phyloP scores from a whole-genome alignment of 176 grass and related monocot genomes.

The Oryza brachyantha region DNA sequence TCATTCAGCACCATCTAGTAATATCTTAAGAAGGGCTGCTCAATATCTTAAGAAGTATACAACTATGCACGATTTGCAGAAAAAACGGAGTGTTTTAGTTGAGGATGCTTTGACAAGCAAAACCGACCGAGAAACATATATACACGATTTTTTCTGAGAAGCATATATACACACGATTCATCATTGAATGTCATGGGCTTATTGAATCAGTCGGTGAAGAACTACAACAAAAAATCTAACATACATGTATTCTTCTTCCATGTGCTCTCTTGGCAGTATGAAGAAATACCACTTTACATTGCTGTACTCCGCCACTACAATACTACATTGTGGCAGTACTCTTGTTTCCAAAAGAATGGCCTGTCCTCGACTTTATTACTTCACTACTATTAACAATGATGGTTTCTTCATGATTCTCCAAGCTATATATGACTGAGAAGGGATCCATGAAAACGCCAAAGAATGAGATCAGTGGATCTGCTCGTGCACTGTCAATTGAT shows the following conservation, averaged over 20 bases:
- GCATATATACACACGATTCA: neutral
- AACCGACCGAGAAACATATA: neutral
- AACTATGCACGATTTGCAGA: too few species aligned
- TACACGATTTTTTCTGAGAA: too few species aligned
- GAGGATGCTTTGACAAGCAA: conserved; percentile 5
- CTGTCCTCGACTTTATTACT: conserved; percentile 29
- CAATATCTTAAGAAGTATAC: too few species aligned
- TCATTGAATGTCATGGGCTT: neutral
- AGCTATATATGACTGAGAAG: conserved; percentile 36
- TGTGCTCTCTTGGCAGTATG: neutral
- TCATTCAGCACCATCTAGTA: too few species aligned
- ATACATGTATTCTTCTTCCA: neutral
- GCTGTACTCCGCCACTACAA: conserved; percentile 28
- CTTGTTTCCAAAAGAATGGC: conserved; percentile 19
- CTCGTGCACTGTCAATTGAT: conserved; percentile 40
- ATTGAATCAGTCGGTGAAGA: neutral
- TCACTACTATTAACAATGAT: conserved; percentile 22
- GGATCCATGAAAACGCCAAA: conserved; percentile 70
- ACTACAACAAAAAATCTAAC: conserved; percentile 15
- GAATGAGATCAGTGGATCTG: conserved; percentile 74
- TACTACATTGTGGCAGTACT: conserved; percentile 44
- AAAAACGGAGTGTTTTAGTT: neutral
- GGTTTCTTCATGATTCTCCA: conserved; percentile 16
- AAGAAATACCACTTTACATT: neutral
- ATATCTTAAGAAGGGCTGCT: too few species aligned